Evolutionary conservation across 371 early-diverging fungal species (phyloP), one percentile per base, ranked within the genome.

Genomic region (Mortierella sp.): DNA sequence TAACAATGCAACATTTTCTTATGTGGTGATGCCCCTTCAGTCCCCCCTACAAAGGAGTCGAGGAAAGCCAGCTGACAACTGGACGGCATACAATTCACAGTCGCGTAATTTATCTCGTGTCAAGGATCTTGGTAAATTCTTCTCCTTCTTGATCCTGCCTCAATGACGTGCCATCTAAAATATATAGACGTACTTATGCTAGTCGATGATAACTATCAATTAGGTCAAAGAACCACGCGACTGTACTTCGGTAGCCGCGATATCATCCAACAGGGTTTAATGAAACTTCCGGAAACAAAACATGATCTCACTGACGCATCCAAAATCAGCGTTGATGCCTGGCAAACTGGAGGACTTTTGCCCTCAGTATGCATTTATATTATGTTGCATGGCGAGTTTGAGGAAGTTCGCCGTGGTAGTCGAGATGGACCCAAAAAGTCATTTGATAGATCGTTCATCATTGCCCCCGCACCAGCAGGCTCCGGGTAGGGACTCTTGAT

Each of bases 311-410:
- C 40, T 30, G 76, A 80, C 16, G 75, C 61, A 32, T 64, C 75
- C 52, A 80, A 69, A 58, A 20, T 80, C 14, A 69, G 69, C 3
- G 62, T 80, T 5, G 81, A 80, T 63, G 75, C 81, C 11, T 80
- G 75, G 72, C 75, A 79, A 52, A 75, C 73, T 28, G 70, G 72
- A 12, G 62, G 55, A n/a, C 64, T 75, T 5, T 49, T 75, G 40
- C 64, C 69, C n/a, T 68, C 66, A 14, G 59, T 68, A 9, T 80
- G 75, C n/a, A 72, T 80, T 18, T 72, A 72, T n/a, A 65, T 69
- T 24, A 62, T 57, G 35, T 43, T 81, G 5, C 81, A 81, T 43
- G 81, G 81, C 45, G 81, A 75, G 32, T 72, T 63, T 58, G 68
- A 79, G 14, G 74, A 79, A 45, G 65, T 67, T 1, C 68, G 49